Evolutionary conservation across 2,329 filamentous ascomycete genomes (phyloP), one percentile per base, ranked within the genome.

Genomic region (Fusarium sambucinum): DNA sequence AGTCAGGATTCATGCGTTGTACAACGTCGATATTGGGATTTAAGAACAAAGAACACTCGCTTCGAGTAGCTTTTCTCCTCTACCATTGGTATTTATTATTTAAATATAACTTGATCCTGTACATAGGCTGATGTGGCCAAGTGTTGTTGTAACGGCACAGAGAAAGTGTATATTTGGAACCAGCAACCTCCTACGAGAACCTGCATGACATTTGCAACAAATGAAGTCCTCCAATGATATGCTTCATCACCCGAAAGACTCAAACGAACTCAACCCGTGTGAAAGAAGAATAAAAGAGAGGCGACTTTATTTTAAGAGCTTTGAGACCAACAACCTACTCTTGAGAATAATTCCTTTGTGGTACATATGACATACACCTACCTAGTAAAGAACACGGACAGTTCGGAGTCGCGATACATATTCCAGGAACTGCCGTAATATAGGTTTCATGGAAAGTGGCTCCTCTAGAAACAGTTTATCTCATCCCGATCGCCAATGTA

Each of bases 381-480:
- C n/a, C n/a, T n/a, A 40, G 6, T 9, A 9, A 17, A 17, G 4
- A n/a, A 44, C 13, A n/a, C 16, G 12, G n/a, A 37, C 35, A 35
- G 4, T 35, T 5, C 8, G 16, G 23, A 33, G 10, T 21, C n/a
- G 4, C n/a, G 12, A 13, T 12, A 12, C 35, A 38, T 21, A 38
- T 38, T 11, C 35, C n/a, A 21, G n/a, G n/a, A 48, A 48, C 6
- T 64, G 23, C 61, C 53, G n/a, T 38, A 6, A 11, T 50, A 40
- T 25, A 27, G 42, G 53, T 59, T 42, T 17, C 37, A 45, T 55
- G 33, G 42, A 58, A 41, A 56, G 42, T 44, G 17, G 46, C 38
- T 23, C 59, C 35, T 45, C 21, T 44, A 4, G 40, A 51, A 37
- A 38, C 51, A 48, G 11, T 14, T 50, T 27, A 30, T 33, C 45